Conservation (phyloP, 192 early-diverging fungal species). For the Nowakowskiella sp. region DNA sequence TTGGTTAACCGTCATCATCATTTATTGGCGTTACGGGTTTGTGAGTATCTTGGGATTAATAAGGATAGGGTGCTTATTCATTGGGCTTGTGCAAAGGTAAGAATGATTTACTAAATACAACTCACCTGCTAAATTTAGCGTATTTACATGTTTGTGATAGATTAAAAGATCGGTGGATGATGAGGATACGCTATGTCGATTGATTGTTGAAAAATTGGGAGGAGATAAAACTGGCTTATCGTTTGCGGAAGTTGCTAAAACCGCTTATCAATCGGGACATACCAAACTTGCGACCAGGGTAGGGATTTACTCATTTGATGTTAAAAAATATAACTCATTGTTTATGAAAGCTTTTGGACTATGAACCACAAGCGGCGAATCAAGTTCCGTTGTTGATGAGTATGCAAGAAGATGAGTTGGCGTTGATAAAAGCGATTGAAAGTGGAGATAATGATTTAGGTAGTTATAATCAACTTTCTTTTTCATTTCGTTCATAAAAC, state of each 20-base stretch:
- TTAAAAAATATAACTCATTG: slow-evolving; percentile 9
- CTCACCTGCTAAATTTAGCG: slow-evolving; percentile 5
- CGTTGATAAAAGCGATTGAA: slow-evolving; percentile 83
- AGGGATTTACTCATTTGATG: slow-evolving; percentile 3
- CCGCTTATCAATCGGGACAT: slow-evolving; percentile 77
- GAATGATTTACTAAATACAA: background rate
- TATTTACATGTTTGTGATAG: slow-evolving; percentile 26
- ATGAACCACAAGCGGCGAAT: slow-evolving; percentile 86
- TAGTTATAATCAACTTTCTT: slow-evolving; percentile 26
- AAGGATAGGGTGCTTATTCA: slow-evolving; percentile 79
- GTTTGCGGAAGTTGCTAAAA: slow-evolving; percentile 86
- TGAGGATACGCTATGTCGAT: slow-evolving; percentile 74
- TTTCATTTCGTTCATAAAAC: slow-evolving; percentile 1
- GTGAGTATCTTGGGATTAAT: slow-evolving; percentile 73
- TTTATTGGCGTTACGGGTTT: slow-evolving; percentile 75
- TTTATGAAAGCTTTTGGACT: slow-evolving; percentile 64
- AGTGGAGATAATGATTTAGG: slow-evolving; percentile 93
- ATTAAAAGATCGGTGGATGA: slow-evolving; percentile 76
- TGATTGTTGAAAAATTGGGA: slow-evolving; percentile 70
- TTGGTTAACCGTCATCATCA: slow-evolving; percentile 78
- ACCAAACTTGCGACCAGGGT: slow-evolving; percentile 77
- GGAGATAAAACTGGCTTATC: slow-evolving; percentile 65
- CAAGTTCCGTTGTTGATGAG: slow-evolving; percentile 91
- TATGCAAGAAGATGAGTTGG: slow-evolving; percentile 85
- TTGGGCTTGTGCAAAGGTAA: slow-evolving; percentile 93